These are phyloP conservation scores for Canavalia gladiata DNA, from an alignment of 306 rosid genomes.

Conservation along the genomic window DNA sequence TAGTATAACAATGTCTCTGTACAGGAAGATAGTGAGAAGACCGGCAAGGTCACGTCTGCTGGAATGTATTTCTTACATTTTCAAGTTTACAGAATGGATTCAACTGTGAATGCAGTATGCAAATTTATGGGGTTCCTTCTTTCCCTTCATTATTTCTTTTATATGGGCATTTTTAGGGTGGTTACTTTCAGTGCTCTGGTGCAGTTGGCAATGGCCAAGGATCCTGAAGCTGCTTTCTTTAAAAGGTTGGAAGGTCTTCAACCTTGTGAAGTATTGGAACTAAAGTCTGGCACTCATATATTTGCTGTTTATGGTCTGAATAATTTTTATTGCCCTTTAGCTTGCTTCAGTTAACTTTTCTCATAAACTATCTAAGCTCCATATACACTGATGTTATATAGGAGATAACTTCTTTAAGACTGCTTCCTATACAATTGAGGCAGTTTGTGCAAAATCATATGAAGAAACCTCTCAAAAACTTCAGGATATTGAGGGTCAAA, in stretches of 20 bases:
- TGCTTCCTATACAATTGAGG: slow-evolving; percentile 78
- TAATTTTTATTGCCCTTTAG: slow-evolving; percentile 51
- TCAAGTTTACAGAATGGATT: slow-evolving; percentile 89
- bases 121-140: not conserved
- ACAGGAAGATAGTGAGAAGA: slow-evolving; percentile 85
- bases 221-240: slow-evolving; percentile 79
- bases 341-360: slow-evolving; percentile 32
- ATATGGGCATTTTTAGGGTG: not conserved
- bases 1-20: slow-evolving; percentile 31
- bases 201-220: slow-evolving; percentile 87
- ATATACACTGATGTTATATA: slow-evolving; percentile 51
- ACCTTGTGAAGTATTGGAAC: slow-evolving; percentile 97
- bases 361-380: no score
- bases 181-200: slow-evolving; percentile 37
- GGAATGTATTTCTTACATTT: slow-evolving; percentile 86
- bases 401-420: slow-evolving; percentile 88
- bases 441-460: slow-evolving; percentile 66
- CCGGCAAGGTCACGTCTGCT: slow-evolving; percentile 73
- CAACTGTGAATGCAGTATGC: slow-evolving; percentile 78
- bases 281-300: slow-evolving; percentile 97
- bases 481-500: slow-evolving; percentile 85
- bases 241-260: slow-evolving; percentile 89
- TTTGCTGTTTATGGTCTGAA: slow-evolving; percentile 97
- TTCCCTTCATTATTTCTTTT: not conserved
- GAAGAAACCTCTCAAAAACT: slow-evolving; percentile 74